Evolutionary conservation across 2,329 filamentous ascomycete genomes (phyloP).

Genomic region (Colletotrichum phormii): DNA sequence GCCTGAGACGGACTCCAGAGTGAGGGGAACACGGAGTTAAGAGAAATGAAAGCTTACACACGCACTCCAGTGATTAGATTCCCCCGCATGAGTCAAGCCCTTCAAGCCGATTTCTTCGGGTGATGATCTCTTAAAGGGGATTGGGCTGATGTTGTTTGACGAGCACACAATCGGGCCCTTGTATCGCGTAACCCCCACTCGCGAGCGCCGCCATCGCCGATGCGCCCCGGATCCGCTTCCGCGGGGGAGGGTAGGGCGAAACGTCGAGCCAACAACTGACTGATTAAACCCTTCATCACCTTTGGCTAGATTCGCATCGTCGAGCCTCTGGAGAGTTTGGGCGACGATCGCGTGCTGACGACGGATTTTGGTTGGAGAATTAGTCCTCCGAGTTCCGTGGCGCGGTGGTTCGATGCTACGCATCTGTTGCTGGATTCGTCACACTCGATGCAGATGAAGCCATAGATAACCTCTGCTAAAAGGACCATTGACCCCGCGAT

Average conservation of each 20-base stretch:
- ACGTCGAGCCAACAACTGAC: neutral
- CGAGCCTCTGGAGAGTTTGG: neutral
- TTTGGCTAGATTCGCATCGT: slow-evolving; percentile 6
- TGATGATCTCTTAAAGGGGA: slow-evolving; percentile 2
- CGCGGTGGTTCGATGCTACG: slow-evolving; percentile 7
- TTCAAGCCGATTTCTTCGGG: neutral
- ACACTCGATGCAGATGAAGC: slow-evolving; percentile 20
- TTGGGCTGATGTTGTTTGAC: slow-evolving; percentile 13
- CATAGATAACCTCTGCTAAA: neutral
- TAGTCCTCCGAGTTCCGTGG: neutral
- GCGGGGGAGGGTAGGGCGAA: neutral
- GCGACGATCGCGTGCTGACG: slow-evolving; percentile 26
- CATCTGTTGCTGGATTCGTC: slow-evolving; percentile 18
- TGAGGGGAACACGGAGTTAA: neutral
- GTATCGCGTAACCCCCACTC: slow-evolving; percentile 33
- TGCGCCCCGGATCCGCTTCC: slow-evolving; percentile 24
- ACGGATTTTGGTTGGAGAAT: slow-evolving; percentile 6
- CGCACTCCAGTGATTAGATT: too few species aligned
- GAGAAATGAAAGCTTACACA: neutral
- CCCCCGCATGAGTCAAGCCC: neutral
- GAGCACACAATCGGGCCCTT: slow-evolving; percentile 35
- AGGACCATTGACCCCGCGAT: slow-evolving; percentile 11
- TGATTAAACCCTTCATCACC: slow-evolving; percentile 7
- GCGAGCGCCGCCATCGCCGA: neutral
- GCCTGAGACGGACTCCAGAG: neutral